Base-by-base conservation (phyloP, 2,329 filamentous ascomycete species). In the Fusarium secorum region DNA sequence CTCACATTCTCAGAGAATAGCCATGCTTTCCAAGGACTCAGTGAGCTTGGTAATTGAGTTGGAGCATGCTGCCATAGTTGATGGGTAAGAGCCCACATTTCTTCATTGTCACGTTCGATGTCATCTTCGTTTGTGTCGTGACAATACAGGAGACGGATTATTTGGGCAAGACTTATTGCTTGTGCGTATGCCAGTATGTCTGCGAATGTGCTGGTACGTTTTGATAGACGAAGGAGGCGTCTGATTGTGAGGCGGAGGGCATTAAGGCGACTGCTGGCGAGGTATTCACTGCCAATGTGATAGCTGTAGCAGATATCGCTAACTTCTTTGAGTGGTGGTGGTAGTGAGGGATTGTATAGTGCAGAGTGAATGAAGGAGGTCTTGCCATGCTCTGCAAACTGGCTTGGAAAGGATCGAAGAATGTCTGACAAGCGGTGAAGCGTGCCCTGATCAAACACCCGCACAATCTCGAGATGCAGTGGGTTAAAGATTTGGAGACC, bases 1-100 rank as follows among this genome's bases (percentile, higher is more conserved):
- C 63, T 36, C 0, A 66, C 63, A 24, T 26, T 66, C 13, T 66
- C 63, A 0, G 63, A 66, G 6, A 66, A 66, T 1, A 66, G 1
- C 63, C 63, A 66, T 14, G 63, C 63, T 30, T 53, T 63, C 63
- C 63, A 66, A 0, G 45, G 63, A 28, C 38, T 66, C 1, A 66
- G 15, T 4, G 61, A 48, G 10, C 53, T 52, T 4, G 63, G 44
- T 2, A 66, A 17, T 41, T 66, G 63, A 3, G 18, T 52, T 0
- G 63, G 63, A 1, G 63, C 63, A 10, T 42, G 17, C 0, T 66
- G 63, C 63, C 63, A 66, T 1, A 66, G 18, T 0, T 8, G 5
- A 5, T 66, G 63, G 0, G 61, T 66, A 0, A 52, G 7, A 2
- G 30, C 39, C 63, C 63, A 66, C 53, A 66, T 48, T 0, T 46